Evolutionary conservation across 805 yeast species (phyloP).

Genomic region (Zygosaccharomyces bailii): DNA sequence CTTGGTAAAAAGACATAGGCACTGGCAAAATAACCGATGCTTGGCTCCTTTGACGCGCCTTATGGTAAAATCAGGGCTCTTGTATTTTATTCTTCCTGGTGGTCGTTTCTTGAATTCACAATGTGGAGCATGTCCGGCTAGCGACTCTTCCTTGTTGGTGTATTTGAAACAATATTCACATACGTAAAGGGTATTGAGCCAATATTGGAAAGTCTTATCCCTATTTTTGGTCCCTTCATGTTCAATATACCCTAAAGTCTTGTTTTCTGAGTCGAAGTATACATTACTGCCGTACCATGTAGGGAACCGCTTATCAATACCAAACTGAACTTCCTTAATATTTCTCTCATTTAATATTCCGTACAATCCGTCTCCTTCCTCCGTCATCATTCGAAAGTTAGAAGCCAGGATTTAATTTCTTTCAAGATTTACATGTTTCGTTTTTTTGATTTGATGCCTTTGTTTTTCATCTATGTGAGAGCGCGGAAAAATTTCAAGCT

Average conservation of each 20-base stretch:
- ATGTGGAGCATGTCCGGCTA: constrained; percentile 47
- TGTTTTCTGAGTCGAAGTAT: constrained; percentile 54
- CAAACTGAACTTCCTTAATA: constrained; percentile 62
- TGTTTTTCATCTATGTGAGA: not conserved
- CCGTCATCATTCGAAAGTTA: constrained; percentile 13
- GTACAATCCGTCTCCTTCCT: constrained; percentile 42
- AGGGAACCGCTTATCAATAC: constrained; percentile 54
- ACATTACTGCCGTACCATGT: constrained; percentile 91
- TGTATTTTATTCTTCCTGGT: constrained; percentile 71
- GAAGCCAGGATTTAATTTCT: not conserved
- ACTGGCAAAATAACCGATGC: constrained; percentile 71
- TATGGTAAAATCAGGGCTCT: constrained; percentile 54
- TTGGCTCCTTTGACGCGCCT: constrained; percentile 64
- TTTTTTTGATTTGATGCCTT: not conserved
- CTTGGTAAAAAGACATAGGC: constrained; percentile 79
- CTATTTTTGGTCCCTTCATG: constrained; percentile 4
- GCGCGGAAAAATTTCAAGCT: constrained; percentile 11
- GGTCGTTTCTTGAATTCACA: constrained; percentile 44
- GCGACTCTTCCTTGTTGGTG: constrained; percentile 44
- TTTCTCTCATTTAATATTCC: constrained; percentile 64
- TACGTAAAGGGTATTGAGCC: constrained; percentile 64
- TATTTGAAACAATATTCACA: constrained; percentile 88
- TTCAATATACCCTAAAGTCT: constrained; percentile 42
- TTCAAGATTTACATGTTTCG: not conserved
- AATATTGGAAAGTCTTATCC: constrained; percentile 22